These are phyloP conservation scores for Entomophthora muscae DNA, from an alignment of 371 early-diverging fungal genomes.

Conservation along the genomic window DNA sequence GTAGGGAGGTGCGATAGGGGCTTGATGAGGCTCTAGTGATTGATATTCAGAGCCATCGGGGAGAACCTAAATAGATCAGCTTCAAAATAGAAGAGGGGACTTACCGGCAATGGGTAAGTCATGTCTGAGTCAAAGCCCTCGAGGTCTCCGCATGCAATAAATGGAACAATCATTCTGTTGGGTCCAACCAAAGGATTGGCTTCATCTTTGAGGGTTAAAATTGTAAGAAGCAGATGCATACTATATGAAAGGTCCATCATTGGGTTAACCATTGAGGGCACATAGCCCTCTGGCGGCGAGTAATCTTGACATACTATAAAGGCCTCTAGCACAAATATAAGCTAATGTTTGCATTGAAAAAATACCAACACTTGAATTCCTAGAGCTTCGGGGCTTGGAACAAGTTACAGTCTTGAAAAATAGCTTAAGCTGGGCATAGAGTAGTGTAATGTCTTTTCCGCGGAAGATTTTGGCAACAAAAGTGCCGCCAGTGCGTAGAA, in stretches of 20 bases:
- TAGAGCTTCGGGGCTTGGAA: constrained; percentile 89
- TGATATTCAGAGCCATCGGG: not conserved
- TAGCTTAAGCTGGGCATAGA: constrained; percentile 78
- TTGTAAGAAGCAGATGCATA: constrained; percentile 11
- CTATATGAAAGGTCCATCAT: constrained; percentile 58
- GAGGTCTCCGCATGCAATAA: constrained; percentile 81
- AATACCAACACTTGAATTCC: constrained; percentile 72
- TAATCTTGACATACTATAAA: constrained; percentile 88
- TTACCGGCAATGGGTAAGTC: constrained; percentile 53
- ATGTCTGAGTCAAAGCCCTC: constrained; percentile 68
- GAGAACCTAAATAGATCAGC: not conserved
- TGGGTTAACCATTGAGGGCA: constrained; percentile 77
- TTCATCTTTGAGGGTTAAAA: constrained; percentile 12
- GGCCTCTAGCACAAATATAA: constrained; percentile 47
- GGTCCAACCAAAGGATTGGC: constrained; percentile 44
- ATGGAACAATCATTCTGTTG: constrained; percentile 70
- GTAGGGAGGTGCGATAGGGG: constrained; percentile 83
- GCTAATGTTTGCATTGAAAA: not conserved
- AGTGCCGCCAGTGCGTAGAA: constrained; percentile 70
- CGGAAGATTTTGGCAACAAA: constrained; percentile 97
- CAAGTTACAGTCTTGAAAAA: constrained; percentile 80
- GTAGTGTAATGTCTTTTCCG: constrained; percentile 75
- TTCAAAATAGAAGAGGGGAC: constrained; percentile 7
- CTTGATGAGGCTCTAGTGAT: constrained; percentile 53
- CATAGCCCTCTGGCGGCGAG: constrained; percentile 60